Base-by-base conservation (phyloP, 2,329 filamentous ascomycete species). In the Gremmenia infestans region DNA sequence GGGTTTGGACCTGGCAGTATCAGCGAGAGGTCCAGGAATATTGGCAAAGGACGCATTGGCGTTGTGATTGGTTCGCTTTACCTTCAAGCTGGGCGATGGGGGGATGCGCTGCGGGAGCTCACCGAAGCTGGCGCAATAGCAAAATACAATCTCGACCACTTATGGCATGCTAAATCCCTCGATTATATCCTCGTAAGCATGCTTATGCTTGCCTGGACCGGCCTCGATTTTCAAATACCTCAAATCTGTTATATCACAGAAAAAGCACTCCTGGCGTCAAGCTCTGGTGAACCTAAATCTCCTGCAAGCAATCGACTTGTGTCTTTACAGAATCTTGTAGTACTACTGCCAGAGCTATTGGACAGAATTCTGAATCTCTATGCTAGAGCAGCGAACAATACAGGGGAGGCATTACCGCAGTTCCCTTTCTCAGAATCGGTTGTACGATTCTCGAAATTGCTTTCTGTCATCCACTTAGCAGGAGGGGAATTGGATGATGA, bases 131-230 rank as follows among this genome's bases (percentile, higher is more conserved):
- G 89, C 2, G 81, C 82, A 9, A 83, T 87, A 63, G 87, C 91
- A 15, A 87, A 90, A 65, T 85, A 84, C 39, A 81, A 89, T 56
- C 92, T 91, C 65, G 94, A 99, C 72, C 90, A 96, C 72, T 72
- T 97, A n/a, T 99, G 94, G 93, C 91, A 97, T 73, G 94, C 89
- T 17, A 97, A 97, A 72, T 92, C 91, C 1, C 78, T 99, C 19
- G 95, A 99, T 69, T 85, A 92, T 28, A 89, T 96, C 58, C 76
- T 94, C 48, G 79, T 96, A 25, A 91, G 88, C 67, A 79, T 97
- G 63, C 69, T 97, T 42, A 81, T 97, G 65, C 83, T 96, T 59
- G 88, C 86, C 32, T 96, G 91, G 89, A 82, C 87, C 37, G 88
- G 86, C 4, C 78, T 93, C 65, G 88, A 94, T 67, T 97, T 97